phyloP scores from a whole-genome alignment of 2,329 filamentous ascomycete genomes.

The Biscogniauxia sp. region DNA sequence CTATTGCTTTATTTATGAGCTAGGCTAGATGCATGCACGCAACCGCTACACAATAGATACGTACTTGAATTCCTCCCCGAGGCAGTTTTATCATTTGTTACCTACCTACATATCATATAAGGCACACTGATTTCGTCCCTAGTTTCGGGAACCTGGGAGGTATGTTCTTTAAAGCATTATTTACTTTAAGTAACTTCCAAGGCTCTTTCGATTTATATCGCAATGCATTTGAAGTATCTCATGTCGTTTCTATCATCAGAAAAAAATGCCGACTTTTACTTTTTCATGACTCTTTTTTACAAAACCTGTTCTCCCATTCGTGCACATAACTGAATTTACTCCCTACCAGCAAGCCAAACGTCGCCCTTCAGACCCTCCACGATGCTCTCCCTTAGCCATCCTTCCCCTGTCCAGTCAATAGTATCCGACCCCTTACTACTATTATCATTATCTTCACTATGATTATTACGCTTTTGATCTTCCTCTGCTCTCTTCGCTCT shows the following conservation, averaged over 20 bases:
- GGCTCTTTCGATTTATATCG: no score
- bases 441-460: conserved; percentile 12
- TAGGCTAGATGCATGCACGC: no score
- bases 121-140: no score
- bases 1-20: no score
- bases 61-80: no score
- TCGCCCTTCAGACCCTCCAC: conserved; percentile 55
- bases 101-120: no score
- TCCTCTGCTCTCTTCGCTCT: conserved; percentile 34
- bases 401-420: conserved; percentile 36
- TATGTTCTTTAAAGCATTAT: no score
- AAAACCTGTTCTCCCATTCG: background rate
- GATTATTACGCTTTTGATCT: conserved; percentile 21
- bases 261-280: background rate
- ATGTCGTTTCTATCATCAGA: background rate
- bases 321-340: conserved; percentile 7
- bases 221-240: background rate
- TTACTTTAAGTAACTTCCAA: no score
- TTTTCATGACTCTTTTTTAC: background rate
- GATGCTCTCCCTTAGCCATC: conserved; percentile 56
- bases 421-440: conserved; percentile 20
- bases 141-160: no score
- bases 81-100: no score
- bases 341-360: conserved; percentile 48
- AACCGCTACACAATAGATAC: no score